Percentiles rank a stretch among this genome's conserved stretches.
These are phyloP conservation scores for Hypholoma sublateritium DNA, from an alignment of 768 basidiomycete genomes.

Conservation along the genomic window DNA sequence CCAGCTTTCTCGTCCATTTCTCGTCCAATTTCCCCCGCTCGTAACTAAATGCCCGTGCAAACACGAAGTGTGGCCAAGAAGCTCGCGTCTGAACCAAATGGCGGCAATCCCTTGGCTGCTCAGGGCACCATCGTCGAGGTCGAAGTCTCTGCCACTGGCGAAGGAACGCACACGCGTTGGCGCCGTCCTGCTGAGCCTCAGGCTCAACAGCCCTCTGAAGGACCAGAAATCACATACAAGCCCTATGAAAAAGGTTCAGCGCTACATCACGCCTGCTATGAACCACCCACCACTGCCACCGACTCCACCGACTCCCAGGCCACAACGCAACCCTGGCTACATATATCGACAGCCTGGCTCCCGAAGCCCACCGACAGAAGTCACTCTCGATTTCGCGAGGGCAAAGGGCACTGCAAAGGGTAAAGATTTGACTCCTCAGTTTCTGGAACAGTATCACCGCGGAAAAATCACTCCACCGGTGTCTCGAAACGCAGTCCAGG, in stretches of 20 bases:
- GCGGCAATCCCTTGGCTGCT: neutral
- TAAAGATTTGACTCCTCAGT: too few relatives aligned
- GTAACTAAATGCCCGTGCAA: neutral
- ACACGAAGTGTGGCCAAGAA: neutral
- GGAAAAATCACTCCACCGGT: too few relatives aligned
- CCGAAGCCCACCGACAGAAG: too few relatives aligned
- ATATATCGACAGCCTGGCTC: too few relatives aligned
- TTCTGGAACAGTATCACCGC: too few relatives aligned
- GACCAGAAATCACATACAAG: neutral
- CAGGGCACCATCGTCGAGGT: neutral
- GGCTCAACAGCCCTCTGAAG: neutral
- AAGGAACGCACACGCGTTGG: constrained; percentile 1
- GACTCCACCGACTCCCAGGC: too few relatives aligned
- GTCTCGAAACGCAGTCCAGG: too few relatives aligned
- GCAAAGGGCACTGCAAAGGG: too few relatives aligned
- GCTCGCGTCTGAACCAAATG: neutral
- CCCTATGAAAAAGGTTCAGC: neutral
- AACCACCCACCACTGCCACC: too few relatives aligned
- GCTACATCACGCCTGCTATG: neutral
- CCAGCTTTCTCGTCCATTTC: neutral
- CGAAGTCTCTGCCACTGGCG: neutral
- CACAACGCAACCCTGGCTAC: too few relatives aligned
- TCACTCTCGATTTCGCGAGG: too few relatives aligned
- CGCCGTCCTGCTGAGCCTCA: neutral
- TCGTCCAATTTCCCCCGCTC: neutral